These are phyloP conservation scores for Alnus rubra DNA, from an alignment of 306 rosid species.

Conservation along the genomic window DNA sequence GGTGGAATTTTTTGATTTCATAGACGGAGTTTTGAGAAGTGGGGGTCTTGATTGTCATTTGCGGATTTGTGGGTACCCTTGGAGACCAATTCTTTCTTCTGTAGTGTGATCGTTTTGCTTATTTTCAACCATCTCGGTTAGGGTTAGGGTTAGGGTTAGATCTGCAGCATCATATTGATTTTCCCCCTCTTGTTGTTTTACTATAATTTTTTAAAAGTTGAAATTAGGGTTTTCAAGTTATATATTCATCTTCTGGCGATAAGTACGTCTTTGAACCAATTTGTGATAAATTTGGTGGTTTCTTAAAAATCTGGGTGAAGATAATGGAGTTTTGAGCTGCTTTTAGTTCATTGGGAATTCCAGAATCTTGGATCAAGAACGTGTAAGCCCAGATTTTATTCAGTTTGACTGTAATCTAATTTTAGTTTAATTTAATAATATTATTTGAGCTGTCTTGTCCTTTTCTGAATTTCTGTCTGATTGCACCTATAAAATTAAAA, in stretches of 20 bases:
- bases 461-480: conserved; percentile 24
- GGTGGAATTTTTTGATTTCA: conserved; percentile 5
- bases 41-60: conserved; percentile 35
- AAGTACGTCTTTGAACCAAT: neutral
- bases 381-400: conserved; percentile 16
- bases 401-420: neutral
- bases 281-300: conserved; percentile 5
- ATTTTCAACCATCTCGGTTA: conserved; percentile 17
- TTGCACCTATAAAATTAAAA: conserved; percentile 23
- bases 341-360: conserved; percentile 13
- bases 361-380: conserved; percentile 31
- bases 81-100: conserved; percentile 6
- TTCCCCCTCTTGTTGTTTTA: neutral
- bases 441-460: neutral
- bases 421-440: neutral
- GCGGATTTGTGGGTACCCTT: conserved; percentile 25
- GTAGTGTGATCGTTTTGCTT: conserved; percentile 10
- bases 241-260: neutral
- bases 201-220: neutral
- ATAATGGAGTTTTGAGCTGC: conserved; percentile 33
- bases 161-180: conserved; percentile 35
- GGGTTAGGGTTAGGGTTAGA: conserved; percentile 37
- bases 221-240: conserved; percentile 14
- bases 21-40: conserved; percentile 10
- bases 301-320: conserved; percentile 12